Percentiles rank a stretch among this genome's conserved stretches.
phyloP scores from a whole-genome alignment of 2,329 filamentous ascomycete genomes.

The Scedosporium aurantiacum region DNA sequence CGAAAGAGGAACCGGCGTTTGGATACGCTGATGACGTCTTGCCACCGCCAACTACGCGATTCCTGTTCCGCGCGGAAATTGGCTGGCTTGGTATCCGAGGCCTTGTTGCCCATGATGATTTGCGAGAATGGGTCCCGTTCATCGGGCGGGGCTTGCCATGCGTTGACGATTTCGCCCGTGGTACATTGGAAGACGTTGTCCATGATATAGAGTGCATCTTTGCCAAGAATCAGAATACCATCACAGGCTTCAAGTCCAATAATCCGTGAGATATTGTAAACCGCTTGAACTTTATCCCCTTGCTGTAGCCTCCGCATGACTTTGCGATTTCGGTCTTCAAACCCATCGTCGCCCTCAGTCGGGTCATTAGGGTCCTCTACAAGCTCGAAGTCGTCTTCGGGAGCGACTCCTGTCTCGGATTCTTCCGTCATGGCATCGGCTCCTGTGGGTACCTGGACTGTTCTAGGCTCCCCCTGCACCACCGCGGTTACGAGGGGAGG shows the following conservation, averaged over 20 bases:
- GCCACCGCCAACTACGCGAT: conserved; percentile 85
- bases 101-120: conserved; percentile 60
- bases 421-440: conserved; percentile 13
- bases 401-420: conserved; percentile 22
- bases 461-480: neutral
- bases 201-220: conserved; percentile 84
- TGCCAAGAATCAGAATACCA: conserved; percentile 85
- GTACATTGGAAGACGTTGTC: conserved; percentile 93
- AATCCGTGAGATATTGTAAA: conserved; percentile 92
- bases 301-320: conserved; percentile 89
- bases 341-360: conserved; percentile 58
- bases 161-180: conserved; percentile 93
- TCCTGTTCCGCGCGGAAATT: conserved; percentile 57
- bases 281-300: conserved; percentile 83
- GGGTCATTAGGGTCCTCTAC: conserved; percentile 86
- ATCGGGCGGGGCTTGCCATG: conserved; percentile 83
- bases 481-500: neutral
- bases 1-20: conserved; percentile 92
- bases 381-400: conserved; percentile 91
- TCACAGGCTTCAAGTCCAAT: conserved; percentile 89
- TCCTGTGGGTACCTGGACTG: neutral
- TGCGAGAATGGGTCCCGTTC: conserved; percentile 93
- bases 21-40: conserved; percentile 86
- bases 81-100: neutral
- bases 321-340: conserved; percentile 96